Evolutionary conservation across 2,329 filamentous ascomycete genomes (phyloP).

Genomic region (Xylariaceae sp.): DNA sequence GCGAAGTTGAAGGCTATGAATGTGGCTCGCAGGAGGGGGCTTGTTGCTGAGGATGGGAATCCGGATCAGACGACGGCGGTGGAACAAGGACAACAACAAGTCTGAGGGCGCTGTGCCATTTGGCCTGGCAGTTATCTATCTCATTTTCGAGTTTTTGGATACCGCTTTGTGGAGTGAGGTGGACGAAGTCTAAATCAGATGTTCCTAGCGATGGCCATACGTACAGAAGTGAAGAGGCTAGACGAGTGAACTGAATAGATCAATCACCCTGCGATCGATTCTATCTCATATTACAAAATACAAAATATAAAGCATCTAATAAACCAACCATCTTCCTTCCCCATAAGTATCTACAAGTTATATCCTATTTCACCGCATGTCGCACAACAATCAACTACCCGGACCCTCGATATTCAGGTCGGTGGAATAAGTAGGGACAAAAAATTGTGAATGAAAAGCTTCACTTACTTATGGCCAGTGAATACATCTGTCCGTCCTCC

Average conservation of each 20-base stretch:
- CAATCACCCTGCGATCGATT: background rate
- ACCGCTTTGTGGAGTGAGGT: background rate
- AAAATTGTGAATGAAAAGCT: no score
- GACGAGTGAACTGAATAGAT: background rate
- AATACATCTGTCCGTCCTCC: no score
- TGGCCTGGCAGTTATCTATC: background rate
- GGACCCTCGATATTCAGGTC: no score
- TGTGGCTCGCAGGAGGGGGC: constrained; percentile 54
- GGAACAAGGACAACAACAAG: background rate
- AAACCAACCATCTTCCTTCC: no score
- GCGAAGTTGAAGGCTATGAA: constrained; percentile 78
- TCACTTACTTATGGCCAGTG: no score
- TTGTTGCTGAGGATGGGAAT: constrained; percentile 25
- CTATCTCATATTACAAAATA: constrained; percentile 1
- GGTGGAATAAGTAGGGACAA: no score
- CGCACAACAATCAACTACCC: no score
- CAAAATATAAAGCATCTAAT: background rate
- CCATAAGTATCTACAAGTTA: no score
- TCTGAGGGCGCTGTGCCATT: background rate
- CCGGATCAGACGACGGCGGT: background rate
- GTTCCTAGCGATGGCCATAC: background rate
- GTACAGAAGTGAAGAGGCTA: background rate
- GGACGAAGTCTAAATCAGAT: background rate
- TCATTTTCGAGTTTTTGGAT: background rate
- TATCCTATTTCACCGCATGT: no score